Evolutionary conservation across 1,284 basidiomycete genomes (phyloP).

Genomic region (Phellinidium pouzarii): DNA sequence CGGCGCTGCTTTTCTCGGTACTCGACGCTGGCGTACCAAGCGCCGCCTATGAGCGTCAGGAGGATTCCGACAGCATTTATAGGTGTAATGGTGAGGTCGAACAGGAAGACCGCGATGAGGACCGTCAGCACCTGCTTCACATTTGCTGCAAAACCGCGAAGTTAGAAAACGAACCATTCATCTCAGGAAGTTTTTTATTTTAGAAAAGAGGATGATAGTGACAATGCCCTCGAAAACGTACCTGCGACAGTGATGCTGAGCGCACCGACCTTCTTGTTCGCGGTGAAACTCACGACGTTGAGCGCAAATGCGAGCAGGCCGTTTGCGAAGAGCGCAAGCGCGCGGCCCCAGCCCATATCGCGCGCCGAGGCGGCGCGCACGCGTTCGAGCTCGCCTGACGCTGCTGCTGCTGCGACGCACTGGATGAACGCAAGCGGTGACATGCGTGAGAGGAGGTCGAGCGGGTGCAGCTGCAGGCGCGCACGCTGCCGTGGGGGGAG

Average conservation of each 20-base stretch:
- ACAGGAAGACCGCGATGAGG: conserved; percentile 75
- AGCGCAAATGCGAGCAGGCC: conserved; percentile 84
- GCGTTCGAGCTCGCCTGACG: conserved; percentile 70
- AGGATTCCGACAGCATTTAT: conserved; percentile 76
- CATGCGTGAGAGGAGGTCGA: conserved; percentile 80
- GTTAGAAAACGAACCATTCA: too few relatives aligned
- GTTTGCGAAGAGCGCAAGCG: conserved; percentile 62
- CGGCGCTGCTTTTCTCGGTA: conserved; percentile 44
- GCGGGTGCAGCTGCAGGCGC: conserved; percentile 62
- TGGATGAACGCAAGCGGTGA: conserved; percentile 86
- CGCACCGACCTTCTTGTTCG: conserved; percentile 84
- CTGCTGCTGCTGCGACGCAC: conserved; percentile 69
- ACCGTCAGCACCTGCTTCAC: conserved; percentile 94
- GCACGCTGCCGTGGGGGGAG: conserved; percentile 34
- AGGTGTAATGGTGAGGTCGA: conserved; percentile 73
- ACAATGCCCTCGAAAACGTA: too few relatives aligned
- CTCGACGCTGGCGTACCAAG: conserved; percentile 75
- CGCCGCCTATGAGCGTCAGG: conserved; percentile 79
- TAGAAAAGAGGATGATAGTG: too few relatives aligned
- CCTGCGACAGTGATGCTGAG: conserved; percentile 85
- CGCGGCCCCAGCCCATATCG: conserved; percentile 45
- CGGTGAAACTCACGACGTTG: conserved; percentile 88
- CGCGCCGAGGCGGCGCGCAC: conserved; percentile 47
- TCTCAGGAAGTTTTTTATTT: too few relatives aligned
- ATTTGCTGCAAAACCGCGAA: conserved; percentile 46